A percentile compares a stretch with the other conserved stretches of the same genome.
phyloP scores from a whole-genome alignment of 1,139 yeast species.

The Williopsis jadinii region DNA sequence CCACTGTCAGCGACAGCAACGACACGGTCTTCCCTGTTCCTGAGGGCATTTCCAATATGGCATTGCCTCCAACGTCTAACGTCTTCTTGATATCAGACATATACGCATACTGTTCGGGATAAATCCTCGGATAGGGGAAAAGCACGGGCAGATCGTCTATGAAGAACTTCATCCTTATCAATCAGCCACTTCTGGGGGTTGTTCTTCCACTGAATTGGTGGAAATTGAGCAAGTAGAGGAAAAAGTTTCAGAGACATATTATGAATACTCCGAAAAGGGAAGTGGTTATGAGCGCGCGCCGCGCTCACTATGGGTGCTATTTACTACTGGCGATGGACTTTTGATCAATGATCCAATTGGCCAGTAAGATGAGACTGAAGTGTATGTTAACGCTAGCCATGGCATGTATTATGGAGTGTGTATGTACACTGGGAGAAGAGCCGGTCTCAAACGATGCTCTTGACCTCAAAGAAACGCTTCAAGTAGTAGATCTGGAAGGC shows the following conservation, averaged over 20 bases:
- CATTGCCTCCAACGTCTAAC: constrained; percentile 94
- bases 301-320: too few relatives aligned
- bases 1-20: constrained; percentile 80
- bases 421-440: neutral
- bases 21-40: constrained; percentile 98
- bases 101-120: constrained; percentile 96
- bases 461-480: constrained; percentile 93
- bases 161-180: constrained; percentile 38
- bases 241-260: too few relatives aligned
- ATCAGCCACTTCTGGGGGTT: too few relatives aligned
- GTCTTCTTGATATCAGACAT: constrained; percentile 95
- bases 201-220: too few relatives aligned
- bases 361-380: too few relatives aligned
- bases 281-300: too few relatives aligned
- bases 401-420: neutral
- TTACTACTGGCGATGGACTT: too few relatives aligned
- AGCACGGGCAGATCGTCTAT: constrained; percentile 93
- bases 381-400: too few relatives aligned
- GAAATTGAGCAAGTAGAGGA: too few relatives aligned
- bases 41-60: constrained; percentile 99
- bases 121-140: constrained; percentile 95
- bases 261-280: too few relatives aligned
- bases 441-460: constrained; percentile 61
- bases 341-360: too few relatives aligned
- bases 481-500: constrained; percentile 90